Evolutionary conservation across 2,329 filamentous ascomycete genomes (phyloP).

Genomic region (Aspergillus pseudoglaucus): DNA sequence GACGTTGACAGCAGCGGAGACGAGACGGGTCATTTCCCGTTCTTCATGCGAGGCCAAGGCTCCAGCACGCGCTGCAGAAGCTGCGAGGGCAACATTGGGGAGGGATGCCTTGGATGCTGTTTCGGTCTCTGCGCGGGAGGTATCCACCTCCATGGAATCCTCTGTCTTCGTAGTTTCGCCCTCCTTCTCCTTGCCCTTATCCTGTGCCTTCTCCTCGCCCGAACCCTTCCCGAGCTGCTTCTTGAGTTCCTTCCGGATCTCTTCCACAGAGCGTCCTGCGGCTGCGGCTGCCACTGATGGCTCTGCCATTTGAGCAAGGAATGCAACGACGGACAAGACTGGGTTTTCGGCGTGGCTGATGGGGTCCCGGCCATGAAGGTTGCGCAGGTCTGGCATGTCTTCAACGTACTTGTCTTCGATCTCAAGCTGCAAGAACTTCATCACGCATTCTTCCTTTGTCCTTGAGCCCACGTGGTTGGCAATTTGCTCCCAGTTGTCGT

Average conservation of each 20-base stretch:
- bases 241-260: constrained; percentile 73
- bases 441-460: constrained; percentile 89
- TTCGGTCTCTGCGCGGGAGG: constrained; percentile 38
- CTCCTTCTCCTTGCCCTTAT: constrained; percentile 47
- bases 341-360: constrained; percentile 93
- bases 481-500: constrained; percentile 93
- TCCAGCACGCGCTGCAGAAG: constrained; percentile 76
- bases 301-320: constrained; percentile 84
- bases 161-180: constrained; percentile 46
- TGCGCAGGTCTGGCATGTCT: constrained; percentile 62
- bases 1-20: constrained; percentile 85
- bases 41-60: constrained; percentile 93
- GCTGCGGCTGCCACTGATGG: constrained; percentile 85
- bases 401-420: constrained; percentile 98
- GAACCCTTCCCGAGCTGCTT: constrained; percentile 64
- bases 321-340: constrained; percentile 91
- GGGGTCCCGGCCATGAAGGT: constrained; percentile 72
- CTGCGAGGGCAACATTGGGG: constrained; percentile 74
- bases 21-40: constrained; percentile 88
- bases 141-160: constrained; percentile 54
- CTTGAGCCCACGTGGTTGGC: constrained; percentile 87
- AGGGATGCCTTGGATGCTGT: constrained; percentile 43
- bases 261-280: constrained; percentile 77
- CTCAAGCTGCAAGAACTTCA: constrained; percentile 92
- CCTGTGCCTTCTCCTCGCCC: constrained; percentile 40